Evolutionary conservation across 345 rosid species (phyloP), one percentile per base, ranked within the genome.

Genomic region (Jatropha curcas): DNA sequence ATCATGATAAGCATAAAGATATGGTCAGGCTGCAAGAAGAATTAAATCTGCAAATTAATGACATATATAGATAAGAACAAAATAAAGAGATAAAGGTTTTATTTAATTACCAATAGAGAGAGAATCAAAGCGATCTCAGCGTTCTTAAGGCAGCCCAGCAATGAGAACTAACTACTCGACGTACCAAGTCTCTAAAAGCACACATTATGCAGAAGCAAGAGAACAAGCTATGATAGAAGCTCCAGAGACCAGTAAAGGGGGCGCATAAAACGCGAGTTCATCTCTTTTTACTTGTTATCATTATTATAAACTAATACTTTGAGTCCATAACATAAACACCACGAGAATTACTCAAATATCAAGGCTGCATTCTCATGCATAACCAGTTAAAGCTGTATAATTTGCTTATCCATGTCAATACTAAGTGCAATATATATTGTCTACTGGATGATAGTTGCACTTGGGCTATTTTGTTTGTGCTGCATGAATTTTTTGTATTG

Each of bases 401-500:
- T n/a, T n/a, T n/a, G n/a, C n/a, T n/a, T n/a, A n/a, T n/a, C n/a
- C n/a, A n/a, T n/a, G n/a, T n/a, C n/a, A n/a, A n/a, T n/a, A n/a
- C n/a, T n/a, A n/a, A n/a, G n/a, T n/a, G n/a, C n/a, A n/a, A n/a
- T n/a, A n/a, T n/a, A n/a, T n/a, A n/a, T n/a, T n/a, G n/a, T n/a
- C n/a, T n/a, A n/a, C n/a, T n/a, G n/a, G n/a, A n/a, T n/a, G n/a
- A n/a, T n/a, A n/a, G n/a, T n/a, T 35, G 81, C 72, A 51, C 81
- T 72, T 0, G 81, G 24, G 34, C 28, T 0, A 77, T 50, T 48
- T 72, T 77, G 65, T 77, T 72, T 77, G 81, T 24, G 81, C 34
- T 34, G 72, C 77, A 17, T 72, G 19, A 50, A 72, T 72, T 9
- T 77, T 77, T 25, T 77, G 81, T 2, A 92, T 88, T 1, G 98